Conservation (phyloP, 1,284 basidiomycete genomes). For the Boletus smithii region DNA sequence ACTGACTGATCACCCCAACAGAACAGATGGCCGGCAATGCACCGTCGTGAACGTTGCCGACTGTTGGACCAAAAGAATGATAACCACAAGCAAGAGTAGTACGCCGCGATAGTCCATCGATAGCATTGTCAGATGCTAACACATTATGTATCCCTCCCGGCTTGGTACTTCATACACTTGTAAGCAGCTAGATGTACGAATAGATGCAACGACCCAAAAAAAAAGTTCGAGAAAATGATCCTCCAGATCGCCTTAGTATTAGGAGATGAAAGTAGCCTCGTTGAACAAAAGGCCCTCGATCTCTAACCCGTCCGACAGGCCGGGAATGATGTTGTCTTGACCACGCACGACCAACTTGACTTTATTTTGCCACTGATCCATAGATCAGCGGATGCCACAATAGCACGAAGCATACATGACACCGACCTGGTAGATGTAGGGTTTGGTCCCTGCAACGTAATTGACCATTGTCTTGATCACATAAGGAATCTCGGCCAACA, state of each 20-base stretch:
- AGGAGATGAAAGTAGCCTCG: slow-evolving; percentile 90
- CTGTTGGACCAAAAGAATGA: too few relatives aligned
- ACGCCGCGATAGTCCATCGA: too few relatives aligned
- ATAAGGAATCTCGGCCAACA: slow-evolving; percentile 93
- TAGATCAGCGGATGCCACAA: not conserved
- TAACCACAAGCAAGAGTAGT: too few relatives aligned
- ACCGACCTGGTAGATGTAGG: slow-evolving; percentile 84
- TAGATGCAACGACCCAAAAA: slow-evolving; percentile 1
- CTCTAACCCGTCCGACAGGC: slow-evolving; percentile 44
- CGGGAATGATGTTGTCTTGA: slow-evolving; percentile 51
- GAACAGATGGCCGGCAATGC: too few relatives aligned
- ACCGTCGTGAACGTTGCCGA: too few relatives aligned
- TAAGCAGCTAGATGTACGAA: slow-evolving; percentile 10
- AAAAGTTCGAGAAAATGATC: not conserved
- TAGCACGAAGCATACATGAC: not conserved
- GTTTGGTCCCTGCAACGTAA: slow-evolving; percentile 89
- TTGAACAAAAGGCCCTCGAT: slow-evolving; percentile 78
- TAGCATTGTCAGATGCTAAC: too few relatives aligned
- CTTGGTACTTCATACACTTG: too few relatives aligned
- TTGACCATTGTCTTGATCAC: slow-evolving; percentile 87
- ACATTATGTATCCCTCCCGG: too few relatives aligned
- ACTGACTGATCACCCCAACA: too few relatives aligned
- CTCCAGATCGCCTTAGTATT: slow-evolving; percentile 12
- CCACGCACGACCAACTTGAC: slow-evolving; percentile 66
- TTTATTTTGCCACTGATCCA: slow-evolving; percentile 78